Base-by-base conservation (phyloP, 805 yeast genomes). In the Clavispora carvajalis region DNA sequence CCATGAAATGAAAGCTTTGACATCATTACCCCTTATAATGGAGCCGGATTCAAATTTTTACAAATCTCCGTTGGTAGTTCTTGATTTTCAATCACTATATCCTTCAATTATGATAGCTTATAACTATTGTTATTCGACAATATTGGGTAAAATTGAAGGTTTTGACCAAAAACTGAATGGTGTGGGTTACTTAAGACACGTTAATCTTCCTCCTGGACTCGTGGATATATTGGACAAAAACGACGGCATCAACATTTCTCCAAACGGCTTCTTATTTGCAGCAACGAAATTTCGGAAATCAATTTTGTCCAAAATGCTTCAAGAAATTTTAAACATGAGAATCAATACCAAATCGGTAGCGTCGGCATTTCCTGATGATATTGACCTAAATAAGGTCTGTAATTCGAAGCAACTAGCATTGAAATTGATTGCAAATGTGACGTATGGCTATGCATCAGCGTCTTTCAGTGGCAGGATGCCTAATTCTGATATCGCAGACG, bases 71-170 rank as follows among this genome's bases (percentile, higher is more conserved):
- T 67, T 93, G 22, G 76, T 90, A 13, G 98, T 93, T 0, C 63
- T 93, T 16, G 99, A 93, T 58, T 93, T 93, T 54, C 96, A 91
- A 53, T 88, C 97, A 0, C 70, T 93, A 36, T 93, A 93, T 56
- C 99, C 99, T 0, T 90, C 96, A 44, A 93, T 93, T 55, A 90
- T 93, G 95, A 93, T 95, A 95, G 99, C 99, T 0, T 98, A 93
- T 63, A 93, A 93, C 60, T 67, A 93, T 49, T 91, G 95, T 54
- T 86, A 79, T 51, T 80, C 91, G 0, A 85, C 93, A 0, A 55
- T 84, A 36, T 41, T 85, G 2, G 91, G 93, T 1, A 67, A 78
- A 40, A 56, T 85, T 17, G 68, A 75, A 36, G 80, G 78, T 7
- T 74, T 77, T 48, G 60, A 68, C 21, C 73, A 74, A 0, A 53